These are phyloP conservation scores for Aspergillus mulundensis DNA, from an alignment of 495 filamentous ascomycete genomes.

Conservation along the genomic window DNA sequence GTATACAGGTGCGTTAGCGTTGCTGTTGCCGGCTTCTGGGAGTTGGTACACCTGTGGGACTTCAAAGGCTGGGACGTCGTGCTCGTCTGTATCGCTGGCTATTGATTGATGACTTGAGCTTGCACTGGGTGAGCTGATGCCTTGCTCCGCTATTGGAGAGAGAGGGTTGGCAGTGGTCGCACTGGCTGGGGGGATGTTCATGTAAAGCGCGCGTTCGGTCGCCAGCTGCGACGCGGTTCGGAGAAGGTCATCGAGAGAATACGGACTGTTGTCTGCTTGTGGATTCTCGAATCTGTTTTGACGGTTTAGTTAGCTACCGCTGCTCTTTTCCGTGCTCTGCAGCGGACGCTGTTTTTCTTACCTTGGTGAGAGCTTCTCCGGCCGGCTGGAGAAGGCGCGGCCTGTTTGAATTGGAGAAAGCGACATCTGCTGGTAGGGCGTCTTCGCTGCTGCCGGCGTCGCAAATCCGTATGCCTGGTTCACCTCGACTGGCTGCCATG, in stretches of 20 bases:
- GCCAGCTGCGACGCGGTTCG: conserved; percentile 24
- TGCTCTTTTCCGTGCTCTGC: neutral
- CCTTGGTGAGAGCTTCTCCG: conserved; percentile 13
- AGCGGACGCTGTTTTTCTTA: neutral
- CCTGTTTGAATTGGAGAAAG: neutral
- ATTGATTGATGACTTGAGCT: conserved; percentile 16
- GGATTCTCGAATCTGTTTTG: conserved; percentile 6
- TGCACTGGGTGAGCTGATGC: conserved; percentile 24
- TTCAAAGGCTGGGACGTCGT: conserved; percentile 2
- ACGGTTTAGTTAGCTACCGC: neutral
- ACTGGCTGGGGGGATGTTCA: conserved; percentile 20
- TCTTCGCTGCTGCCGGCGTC: neutral
- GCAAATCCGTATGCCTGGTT: neutral
- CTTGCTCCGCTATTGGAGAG: conserved; percentile 15
- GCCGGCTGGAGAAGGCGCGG: neutral
- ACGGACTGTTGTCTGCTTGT: neutral
- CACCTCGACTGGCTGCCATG: neutral
- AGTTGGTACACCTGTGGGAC: conserved; percentile 14
- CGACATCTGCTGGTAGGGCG: neutral
- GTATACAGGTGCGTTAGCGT: neutral
- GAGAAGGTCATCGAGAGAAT: conserved; percentile 14
- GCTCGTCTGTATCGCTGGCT: conserved; percentile 23
- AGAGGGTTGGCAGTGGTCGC: neutral
- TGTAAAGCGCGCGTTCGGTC: conserved; percentile 36
- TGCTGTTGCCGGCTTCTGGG: neutral